These are phyloP conservation scores for Selaginella tamariscina DNA, from an alignment of 75 land plant species.

Conservation along the genomic window DNA sequence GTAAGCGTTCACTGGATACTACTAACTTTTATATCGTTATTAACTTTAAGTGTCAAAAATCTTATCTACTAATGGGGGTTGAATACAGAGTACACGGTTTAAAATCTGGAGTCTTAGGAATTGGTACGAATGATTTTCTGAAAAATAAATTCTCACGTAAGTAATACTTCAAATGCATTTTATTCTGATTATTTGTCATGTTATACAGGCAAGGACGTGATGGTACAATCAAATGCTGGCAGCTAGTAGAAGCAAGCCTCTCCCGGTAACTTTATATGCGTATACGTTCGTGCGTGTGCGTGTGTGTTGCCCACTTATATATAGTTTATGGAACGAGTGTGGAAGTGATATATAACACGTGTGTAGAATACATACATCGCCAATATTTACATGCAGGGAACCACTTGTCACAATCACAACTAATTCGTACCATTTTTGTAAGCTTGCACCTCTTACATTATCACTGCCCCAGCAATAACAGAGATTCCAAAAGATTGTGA, in stretches of 20 bases:
- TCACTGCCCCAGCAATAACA: neutral
- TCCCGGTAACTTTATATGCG: conserved; percentile 38
- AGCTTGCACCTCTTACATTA: conserved; percentile 38
- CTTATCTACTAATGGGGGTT: neutral
- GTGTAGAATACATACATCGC: no score
- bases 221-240: conserved; percentile 86
- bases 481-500: neutral
- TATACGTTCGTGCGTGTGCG: neutral
- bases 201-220: conserved; percentile 71
- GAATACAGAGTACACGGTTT: conserved; percentile 58
- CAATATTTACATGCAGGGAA: conserved; percentile 26
- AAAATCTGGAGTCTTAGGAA: conserved; percentile 52
- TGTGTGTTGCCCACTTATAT: neutral
- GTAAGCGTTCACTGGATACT: no score
- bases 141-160: conserved; percentile 58
- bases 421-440: conserved; percentile 82
- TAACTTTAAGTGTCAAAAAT: neutral
- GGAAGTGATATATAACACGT: neutral
- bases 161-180: neutral
- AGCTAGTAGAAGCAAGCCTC: conserved; percentile 45
- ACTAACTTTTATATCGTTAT: no score
- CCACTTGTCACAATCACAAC: conserved; percentile 56
- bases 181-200: conserved; percentile 6
- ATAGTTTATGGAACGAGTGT: neutral
- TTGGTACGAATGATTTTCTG: conserved; percentile 39